These are phyloP conservation scores for Cocos nucifera DNA, from an alignment of 176 grass and related monocot species.

Conservation along the genomic window DNA sequence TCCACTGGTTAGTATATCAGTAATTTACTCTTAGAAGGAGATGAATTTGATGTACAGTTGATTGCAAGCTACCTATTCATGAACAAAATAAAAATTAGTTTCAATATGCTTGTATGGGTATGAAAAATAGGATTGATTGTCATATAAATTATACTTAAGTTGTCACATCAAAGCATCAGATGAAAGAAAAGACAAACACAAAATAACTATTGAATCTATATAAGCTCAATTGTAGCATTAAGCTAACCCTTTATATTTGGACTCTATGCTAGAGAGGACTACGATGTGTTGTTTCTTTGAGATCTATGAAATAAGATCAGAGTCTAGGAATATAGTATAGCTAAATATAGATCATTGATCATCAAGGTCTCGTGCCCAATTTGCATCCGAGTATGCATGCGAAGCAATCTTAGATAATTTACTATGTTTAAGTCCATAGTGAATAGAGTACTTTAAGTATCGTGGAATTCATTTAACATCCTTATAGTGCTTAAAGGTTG, in stretches of 20 bases:
- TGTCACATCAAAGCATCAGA: neutral
- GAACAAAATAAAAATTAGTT: constrained; percentile 8
- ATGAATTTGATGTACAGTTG: neutral
- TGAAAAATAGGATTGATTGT: constrained; percentile 4
- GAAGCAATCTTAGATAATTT: neutral
- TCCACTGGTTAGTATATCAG: neutral
- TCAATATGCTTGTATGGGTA: constrained; percentile 6
- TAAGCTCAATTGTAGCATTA: neutral
- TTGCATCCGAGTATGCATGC: too few species aligned
- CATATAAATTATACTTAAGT: neutral
- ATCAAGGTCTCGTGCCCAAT: too few species aligned
- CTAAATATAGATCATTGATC: neutral
- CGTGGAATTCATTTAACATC: neutral
- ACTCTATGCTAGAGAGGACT: neutral
- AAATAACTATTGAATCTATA: neutral
- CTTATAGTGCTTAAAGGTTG: neutral
- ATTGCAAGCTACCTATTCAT: neutral
- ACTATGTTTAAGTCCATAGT: neutral
- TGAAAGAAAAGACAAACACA: neutral
- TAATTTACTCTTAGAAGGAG: neutral
- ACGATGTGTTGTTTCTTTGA: neutral
- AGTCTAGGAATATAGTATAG: neutral
- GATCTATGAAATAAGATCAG: neutral
- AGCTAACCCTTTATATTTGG: neutral
- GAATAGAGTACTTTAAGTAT: neutral